Base-by-base conservation (phyloP, 345 rosid species). In the Stellera chamaejasme region DNA sequence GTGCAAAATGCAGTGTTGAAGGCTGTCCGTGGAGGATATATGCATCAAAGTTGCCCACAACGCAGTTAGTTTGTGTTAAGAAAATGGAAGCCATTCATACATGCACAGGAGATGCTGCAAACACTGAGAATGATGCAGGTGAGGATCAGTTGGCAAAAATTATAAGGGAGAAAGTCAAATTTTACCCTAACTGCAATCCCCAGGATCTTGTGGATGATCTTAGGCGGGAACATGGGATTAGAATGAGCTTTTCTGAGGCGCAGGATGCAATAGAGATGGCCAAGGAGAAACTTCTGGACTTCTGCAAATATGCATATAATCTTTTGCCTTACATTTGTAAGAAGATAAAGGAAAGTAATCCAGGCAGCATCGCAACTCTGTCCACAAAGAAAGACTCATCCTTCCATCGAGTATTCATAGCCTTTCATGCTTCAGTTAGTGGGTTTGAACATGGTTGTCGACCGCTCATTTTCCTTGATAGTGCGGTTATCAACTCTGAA, bases 261-360 rank as follows among this genome's bases (percentile, higher is more conserved):
- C 71, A 86, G 84, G 87, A 77, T 63, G 84, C 77, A 50, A 55
- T 80, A 10, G 84, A 81, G 67, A 77, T 72, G 62, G 80, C 86
- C 36, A 70, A 68, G 66, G 73, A 64, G 61, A 79, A 76, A 55
- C 80, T 77, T 46, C 84, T 57, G 43, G 84, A 81, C 55, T 73
- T 80, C 7, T 62, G 59, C 58, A 69, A 75, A 58, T 80, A 78
- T 25, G 72, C 79, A 3, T 83, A 80, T 53, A 58, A 62, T 28
- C 77, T 57, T 65, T 62, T 83, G 56, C 84, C 84, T 13, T 80
- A 77, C 75, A 67, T 78, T 48, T 71, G 78, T 69, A 76, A 80
- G 60, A 77, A 67, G 71, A 58, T 78, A 2, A 36, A 55, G 12
- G 84, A 78, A 68, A 72, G 75, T 16, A 83, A 80, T 57, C 90